Evolutionary conservation across 2,329 filamentous ascomycete genomes (phyloP), one percentile per base, ranked within the genome.

Genomic region (Pseudopithomyces maydicus): DNA sequence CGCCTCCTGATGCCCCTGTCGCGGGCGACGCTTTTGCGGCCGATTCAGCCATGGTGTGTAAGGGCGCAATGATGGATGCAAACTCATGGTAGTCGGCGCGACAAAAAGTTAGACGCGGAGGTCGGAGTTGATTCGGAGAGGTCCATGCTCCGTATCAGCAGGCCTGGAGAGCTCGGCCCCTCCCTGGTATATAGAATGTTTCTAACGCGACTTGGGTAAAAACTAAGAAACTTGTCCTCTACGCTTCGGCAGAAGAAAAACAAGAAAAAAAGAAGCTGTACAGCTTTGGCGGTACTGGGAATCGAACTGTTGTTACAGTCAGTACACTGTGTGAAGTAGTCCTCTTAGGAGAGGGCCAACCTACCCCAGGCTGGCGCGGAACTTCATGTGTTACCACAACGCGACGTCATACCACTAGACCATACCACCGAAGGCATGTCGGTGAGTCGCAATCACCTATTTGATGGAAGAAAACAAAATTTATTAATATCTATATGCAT

Each of bases 11-110:
- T 48, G 62, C 57, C 48, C 62, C 59, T 58, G 66, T 58, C 12
- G 66, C 61, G 41, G 66, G 57, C 42, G 66, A 57, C 41, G 64
- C 64, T 59, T 74, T 72, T 36, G 67, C 64, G 62, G 68, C 66
- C 22, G 66, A 61, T 62, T 70, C 68, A 38, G 71, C 69, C 73
- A 75, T 75, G 55, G 57, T 59, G 59, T 56, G 53, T 63, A 65
- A n/a, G 26, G n/a, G 36, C 23, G 33, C 22, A 11, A 17, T 51
- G 48, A 51, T 59, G 54, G 39, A 57, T 56, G 49, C 38, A 38
- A 38, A 23, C 45, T 3, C 12, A 14, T 26, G 32, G 22, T 10
- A n/a, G 20, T 26, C 33, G 32, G 45, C 45, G 45, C 45, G 17
- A 66, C 63, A 64, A 67, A 70, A 70, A 63, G 63, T 70, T 68